Percentiles rank a stretch among this genome's conserved stretches.
phyloP scores from a whole-genome alignment of 2,329 filamentous ascomycete genomes.

The Aspergillus ochraceoroseus region DNA sequence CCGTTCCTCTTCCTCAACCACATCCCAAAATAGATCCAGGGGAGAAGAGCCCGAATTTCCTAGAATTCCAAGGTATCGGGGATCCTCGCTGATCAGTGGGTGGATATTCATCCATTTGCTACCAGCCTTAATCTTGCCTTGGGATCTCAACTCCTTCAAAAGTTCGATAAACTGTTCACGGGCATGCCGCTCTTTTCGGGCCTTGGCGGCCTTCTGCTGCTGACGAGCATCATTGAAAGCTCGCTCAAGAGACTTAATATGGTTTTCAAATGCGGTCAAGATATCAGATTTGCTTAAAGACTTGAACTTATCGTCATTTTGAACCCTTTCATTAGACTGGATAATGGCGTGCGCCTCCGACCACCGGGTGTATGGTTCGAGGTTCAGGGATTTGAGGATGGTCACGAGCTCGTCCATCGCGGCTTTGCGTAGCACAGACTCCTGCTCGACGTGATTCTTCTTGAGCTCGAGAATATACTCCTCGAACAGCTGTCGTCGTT shows the following conservation, averaged over 20 bases:
- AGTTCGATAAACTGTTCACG: constrained; percentile 75
- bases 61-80: constrained; percentile 75
- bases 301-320: constrained; percentile 78
- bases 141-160: constrained; percentile 65
- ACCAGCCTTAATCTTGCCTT: constrained; percentile 80
- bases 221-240: constrained; percentile 88
- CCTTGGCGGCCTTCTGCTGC: constrained; percentile 74
- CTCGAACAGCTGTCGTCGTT: constrained; percentile 84
- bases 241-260: constrained; percentile 88
- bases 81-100: constrained; percentile 69
- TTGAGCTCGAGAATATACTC: constrained; percentile 86
- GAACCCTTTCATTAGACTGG: constrained; percentile 69
- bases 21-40: constrained; percentile 91
- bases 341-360: constrained; percentile 80
- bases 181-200: constrained; percentile 76
- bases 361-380: constrained; percentile 95
- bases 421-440: constrained; percentile 65
- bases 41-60: constrained; percentile 80
- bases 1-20: constrained; percentile 88
- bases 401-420: constrained; percentile 79
- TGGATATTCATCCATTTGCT: constrained; percentile 84
- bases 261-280: constrained; percentile 86
- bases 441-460: constrained; percentile 70
- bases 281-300: constrained; percentile 82
- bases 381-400: constrained; percentile 70